These are phyloP conservation scores for Hortaea werneckii DNA, from an alignment of 2,329 filamentous ascomycete species.

Conservation along the genomic window DNA sequence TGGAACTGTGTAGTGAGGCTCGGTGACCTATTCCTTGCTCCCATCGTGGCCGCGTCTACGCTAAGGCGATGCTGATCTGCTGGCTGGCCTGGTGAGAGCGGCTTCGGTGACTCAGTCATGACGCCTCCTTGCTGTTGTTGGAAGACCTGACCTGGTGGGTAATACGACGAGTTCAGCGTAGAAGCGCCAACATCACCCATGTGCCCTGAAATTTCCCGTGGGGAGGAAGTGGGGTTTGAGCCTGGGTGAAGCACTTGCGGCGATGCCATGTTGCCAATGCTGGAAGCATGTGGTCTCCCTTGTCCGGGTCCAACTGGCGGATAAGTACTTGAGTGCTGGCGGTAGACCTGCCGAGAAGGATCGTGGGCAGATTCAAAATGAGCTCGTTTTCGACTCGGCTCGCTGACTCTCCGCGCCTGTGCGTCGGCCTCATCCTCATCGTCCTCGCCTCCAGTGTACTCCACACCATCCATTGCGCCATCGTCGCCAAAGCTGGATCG, in stretches of 20 bases:
- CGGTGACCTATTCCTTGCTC: constrained; percentile 51
- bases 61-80: constrained; percentile 43
- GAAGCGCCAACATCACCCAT: constrained; percentile 15
- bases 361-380: constrained; percentile 52
- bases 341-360: constrained; percentile 46
- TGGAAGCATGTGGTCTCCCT: constrained; percentile 21
- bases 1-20: constrained; percentile 55
- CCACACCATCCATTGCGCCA: constrained; percentile 53
- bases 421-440: constrained; percentile 45
- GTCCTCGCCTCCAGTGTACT: constrained; percentile 48
- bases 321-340: constrained; percentile 65
- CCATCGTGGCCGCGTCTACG: constrained; percentile 30
- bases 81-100: constrained; percentile 58
- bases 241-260: constrained; percentile 25
- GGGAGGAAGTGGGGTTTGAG: constrained; percentile 22
- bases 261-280: constrained; percentile 24
- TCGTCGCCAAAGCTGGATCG: constrained; percentile 76
- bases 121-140: constrained; percentile 44
- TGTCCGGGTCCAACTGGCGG: constrained; percentile 48
- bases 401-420: constrained; percentile 50
- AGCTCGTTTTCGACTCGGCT: constrained; percentile 65
- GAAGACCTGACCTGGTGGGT: constrained; percentile 48
- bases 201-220: constrained; percentile 28
- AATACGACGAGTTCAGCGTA: constrained; percentile 16
- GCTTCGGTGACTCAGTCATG: constrained; percentile 82